These are phyloP conservation scores for Tylopilus sp. DNA, from an alignment of 768 basidiomycete genomes.

Conservation along the genomic window DNA sequence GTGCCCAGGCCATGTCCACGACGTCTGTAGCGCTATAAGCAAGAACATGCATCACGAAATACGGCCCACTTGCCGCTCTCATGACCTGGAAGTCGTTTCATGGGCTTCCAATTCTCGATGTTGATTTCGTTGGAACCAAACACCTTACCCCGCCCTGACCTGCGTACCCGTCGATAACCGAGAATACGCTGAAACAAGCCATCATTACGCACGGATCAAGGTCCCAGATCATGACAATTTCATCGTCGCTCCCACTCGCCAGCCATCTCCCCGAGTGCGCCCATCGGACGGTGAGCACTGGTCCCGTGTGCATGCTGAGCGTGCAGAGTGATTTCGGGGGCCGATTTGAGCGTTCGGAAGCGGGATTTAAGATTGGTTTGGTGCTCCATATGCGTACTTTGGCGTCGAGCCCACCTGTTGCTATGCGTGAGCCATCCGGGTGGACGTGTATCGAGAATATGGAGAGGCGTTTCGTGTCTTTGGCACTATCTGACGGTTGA, in stretches of 20 bases:
- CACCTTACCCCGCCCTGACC: conserved; percentile 77
- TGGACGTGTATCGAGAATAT: conserved; percentile 95
- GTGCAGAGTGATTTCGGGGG: conserved; percentile 90
- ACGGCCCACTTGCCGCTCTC: conserved; percentile 71
- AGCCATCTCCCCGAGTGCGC: conserved; percentile 91
- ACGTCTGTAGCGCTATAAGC: conserved; percentile 59
- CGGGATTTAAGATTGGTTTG: conserved; percentile 81
- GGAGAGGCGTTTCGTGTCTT: conserved; percentile 62
- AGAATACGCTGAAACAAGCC: not conserved
- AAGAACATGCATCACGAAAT: not conserved
- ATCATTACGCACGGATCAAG: conserved; percentile 77
- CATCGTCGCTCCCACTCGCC: conserved; percentile 95
- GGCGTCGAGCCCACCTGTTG: conserved; percentile 95
- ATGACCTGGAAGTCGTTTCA: conserved; percentile 89
- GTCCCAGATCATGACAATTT: conserved; percentile 96
- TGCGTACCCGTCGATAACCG: conserved; percentile 29
- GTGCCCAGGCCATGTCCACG: conserved; percentile 92
- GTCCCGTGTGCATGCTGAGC: conserved; percentile 89
- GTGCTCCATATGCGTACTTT: conserved; percentile 98
- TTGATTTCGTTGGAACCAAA: conserved; percentile 97
- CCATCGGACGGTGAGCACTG: conserved; percentile 90
- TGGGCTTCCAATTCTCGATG: conserved; percentile 94
- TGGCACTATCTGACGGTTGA: conserved; percentile 38
- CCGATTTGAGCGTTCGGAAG: conserved; percentile 60
- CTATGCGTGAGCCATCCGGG: conserved; percentile 92